Evolutionary conservation across 1,284 basidiomycete species (phyloP).

Genomic region (Papiliotrema terrestris): DNA sequence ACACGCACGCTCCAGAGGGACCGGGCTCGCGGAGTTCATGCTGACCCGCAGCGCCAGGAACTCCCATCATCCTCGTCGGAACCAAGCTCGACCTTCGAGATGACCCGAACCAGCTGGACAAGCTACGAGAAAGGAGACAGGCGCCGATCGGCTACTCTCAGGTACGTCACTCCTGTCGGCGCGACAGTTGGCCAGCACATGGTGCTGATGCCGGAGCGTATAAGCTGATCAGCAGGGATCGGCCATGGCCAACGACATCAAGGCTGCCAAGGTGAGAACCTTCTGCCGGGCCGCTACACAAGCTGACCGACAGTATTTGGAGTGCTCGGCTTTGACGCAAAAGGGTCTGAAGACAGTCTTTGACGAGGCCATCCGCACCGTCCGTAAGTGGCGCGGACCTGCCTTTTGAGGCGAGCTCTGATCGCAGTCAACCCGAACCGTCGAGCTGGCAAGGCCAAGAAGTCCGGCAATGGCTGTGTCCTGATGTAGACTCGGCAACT

Average conservation of each 20-base stretch:
- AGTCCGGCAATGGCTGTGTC: slow-evolving; percentile 29
- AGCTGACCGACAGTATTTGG: slow-evolving; percentile 30
- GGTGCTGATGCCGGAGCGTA: no score
- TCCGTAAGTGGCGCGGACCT: slow-evolving; percentile 58
- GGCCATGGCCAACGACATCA: slow-evolving; percentile 85
- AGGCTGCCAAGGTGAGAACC: slow-evolving; percentile 42
- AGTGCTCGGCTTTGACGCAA: slow-evolving; percentile 77
- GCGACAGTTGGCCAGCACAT: background rate
- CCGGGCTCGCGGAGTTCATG: background rate
- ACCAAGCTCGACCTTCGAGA: slow-evolving; percentile 98
- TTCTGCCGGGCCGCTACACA: background rate
- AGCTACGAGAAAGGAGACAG: slow-evolving; percentile 92
- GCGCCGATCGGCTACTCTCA: slow-evolving; percentile 76
- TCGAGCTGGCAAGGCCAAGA: slow-evolving; percentile 40
- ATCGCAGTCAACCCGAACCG: slow-evolving; percentile 44
- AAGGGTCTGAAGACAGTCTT: slow-evolving; percentile 96
- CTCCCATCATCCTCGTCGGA: slow-evolving; percentile 91
- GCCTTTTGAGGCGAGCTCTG: background rate
- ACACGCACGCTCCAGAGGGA: no score
- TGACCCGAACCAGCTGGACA: slow-evolving; percentile 85
- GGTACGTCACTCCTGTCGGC: slow-evolving; percentile 11
- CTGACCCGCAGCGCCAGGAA: slow-evolving; percentile 67
- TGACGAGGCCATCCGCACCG: slow-evolving; percentile 83
- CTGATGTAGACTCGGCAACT: slow-evolving; percentile 33
- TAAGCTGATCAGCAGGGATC: slow-evolving; percentile 67